These are phyloP conservation scores for Polytrichum commune DNA, from an alignment of 225 moss, liverwort and hornwort genomes.

Conservation along the genomic window DNA sequence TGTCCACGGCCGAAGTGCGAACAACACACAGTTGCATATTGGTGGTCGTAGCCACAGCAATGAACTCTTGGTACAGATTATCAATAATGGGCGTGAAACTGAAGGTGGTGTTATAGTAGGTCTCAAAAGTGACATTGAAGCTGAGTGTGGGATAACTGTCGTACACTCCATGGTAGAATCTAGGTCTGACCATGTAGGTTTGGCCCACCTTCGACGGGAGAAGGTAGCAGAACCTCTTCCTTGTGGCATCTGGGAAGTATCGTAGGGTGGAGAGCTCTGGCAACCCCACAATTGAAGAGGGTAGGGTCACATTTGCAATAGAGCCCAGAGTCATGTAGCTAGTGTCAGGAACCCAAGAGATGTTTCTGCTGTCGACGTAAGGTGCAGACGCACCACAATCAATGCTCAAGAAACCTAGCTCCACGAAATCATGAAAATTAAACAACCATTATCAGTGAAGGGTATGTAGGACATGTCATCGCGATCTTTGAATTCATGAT, in stretches of 20 bases:
- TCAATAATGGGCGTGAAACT: fast-evolving
- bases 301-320: conserved; percentile 1
- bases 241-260: conserved; percentile 23
- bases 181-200: conserved; percentile 13
- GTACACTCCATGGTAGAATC: conserved; percentile 15
- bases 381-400: conserved; percentile 19
- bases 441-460: no score
- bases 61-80: fast-evolving
- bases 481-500: background rate
- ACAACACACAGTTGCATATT: conserved; percentile 21
- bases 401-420: conserved; percentile 30
- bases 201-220: conserved; percentile 24
- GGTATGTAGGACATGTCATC: no score
- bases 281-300: no score
- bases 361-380: background rate
- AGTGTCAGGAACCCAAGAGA: conserved; percentile 26
- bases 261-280: conserved; percentile 14
- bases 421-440: background rate
- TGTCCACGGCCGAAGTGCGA: conserved; percentile 7
- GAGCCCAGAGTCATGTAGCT: conserved; percentile 21
- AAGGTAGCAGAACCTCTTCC: conserved; percentile 26
- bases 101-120: background rate
- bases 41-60: conserved; percentile 13
- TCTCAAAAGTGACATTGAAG: conserved; percentile 19
- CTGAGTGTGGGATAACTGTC: background rate